A percentile compares a stretch with the other conserved stretches of the same genome.
Evolutionary conservation across 805 yeast genomes (phyloP).

Genomic region (Priceomyces carsonii): DNA sequence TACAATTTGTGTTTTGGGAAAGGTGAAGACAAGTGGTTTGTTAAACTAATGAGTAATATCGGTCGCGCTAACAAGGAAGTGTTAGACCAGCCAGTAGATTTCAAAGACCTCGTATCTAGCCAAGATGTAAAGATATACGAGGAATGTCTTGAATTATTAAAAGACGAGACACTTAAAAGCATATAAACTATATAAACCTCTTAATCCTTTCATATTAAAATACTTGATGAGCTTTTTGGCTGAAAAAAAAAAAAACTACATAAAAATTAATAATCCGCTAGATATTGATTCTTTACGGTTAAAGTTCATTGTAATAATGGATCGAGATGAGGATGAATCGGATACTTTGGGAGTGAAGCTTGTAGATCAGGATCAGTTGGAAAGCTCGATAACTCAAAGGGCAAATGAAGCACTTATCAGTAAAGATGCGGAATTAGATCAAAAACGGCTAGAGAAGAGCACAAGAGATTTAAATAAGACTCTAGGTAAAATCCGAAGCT

Average conservation of each 20-base stretch:
- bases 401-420: constrained; percentile 64
- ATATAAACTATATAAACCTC: too few species aligned
- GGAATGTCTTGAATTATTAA: constrained; percentile 27
- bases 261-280: too few species aligned
- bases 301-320: too few species aligned
- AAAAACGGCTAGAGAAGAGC: constrained; percentile 72
- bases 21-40: constrained; percentile 72
- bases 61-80: constrained; percentile 32
- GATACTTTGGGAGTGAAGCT: constrained; percentile 44
- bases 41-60: constrained; percentile 49
- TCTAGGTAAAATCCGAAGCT: constrained; percentile 40
- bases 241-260: too few species aligned
- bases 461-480: constrained; percentile 46
- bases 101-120: constrained; percentile 19
- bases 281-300: too few species aligned
- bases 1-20: constrained; percentile 72
- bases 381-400: constrained; percentile 63
- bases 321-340: constrained; percentile 14
- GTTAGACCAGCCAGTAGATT: constrained; percentile 20
- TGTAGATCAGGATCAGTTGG: constrained; percentile 81
- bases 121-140: constrained; percentile 26
- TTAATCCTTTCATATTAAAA: too few species aligned
- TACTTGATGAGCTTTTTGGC: too few species aligned
- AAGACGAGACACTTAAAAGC: constrained; percentile 10
- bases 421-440: constrained; percentile 72